Base-by-base conservation (phyloP, 2,329 filamentous ascomycete genomes). In the Calonectria leucothoes region DNA sequence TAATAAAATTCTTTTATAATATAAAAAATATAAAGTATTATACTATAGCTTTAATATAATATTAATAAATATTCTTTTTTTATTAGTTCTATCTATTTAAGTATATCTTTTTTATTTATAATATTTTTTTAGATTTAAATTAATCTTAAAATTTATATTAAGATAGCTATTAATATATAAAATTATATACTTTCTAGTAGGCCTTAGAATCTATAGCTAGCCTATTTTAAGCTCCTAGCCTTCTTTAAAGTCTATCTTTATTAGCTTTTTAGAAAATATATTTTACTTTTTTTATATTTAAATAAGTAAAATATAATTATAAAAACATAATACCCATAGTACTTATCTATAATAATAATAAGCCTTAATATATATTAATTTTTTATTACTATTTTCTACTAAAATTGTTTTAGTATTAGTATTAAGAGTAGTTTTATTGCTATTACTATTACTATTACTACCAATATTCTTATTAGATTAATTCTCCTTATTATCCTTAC, bases 21-120 rank as follows among this genome's bases (percentile, higher is more conserved):
- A 68, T 37, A 25, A 68, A 59, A 29, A 68, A 51, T 11, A 8
- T 51, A n/a, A 68, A 51, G 27, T 68, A 51, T 27, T 68, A 51
- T 10, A 6, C 20, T 20, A 23, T 23, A 25, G 3, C 33, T 33
- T 33, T 35, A 35, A 10, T 35, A 55, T 33, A 23, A 10, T n/a
- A 55, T 35, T 33, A 35, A 5, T n/a, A 55, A n/a, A 12, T 55
- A 14, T 4, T 55, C n/a, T 35, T 31, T 55, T 11, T 17, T 55
- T 55, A 35, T 23, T 55, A 10, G 14, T 55, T 33, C 11, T 55
- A 55, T 17, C 14, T 55, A n/a, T 35, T 10, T 7, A 7, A n/a
- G n/a, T 55, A 35, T 35, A 55, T 35, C 10, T 31, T 55, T 11
- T 17, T 55, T 55, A 35, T 23, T 55, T 4, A 23, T 55, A 55